phyloP scores from a whole-genome alignment of 345 rosid species.

The Salix exigua region DNA sequence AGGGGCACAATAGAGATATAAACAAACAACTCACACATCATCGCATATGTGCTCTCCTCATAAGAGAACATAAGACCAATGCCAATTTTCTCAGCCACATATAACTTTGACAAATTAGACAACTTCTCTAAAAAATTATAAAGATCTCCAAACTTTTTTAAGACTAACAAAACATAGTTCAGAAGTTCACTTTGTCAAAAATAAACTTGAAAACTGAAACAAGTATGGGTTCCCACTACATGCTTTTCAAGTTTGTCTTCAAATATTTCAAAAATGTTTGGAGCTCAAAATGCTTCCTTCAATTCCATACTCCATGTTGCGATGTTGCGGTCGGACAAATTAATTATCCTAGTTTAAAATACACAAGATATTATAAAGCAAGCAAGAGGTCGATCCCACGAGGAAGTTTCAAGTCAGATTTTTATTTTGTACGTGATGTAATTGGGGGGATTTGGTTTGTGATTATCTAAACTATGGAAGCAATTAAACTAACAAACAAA shows the following conservation, averaged over 20 bases:
- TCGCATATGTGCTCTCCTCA: conserved; percentile 45
- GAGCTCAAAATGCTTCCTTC: conserved; percentile 55
- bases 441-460: too few species aligned
- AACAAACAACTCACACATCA: conserved; percentile 39
- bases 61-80: conserved; percentile 67
- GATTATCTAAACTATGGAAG: too few species aligned
- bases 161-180: conserved; percentile 57
- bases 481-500: too few species aligned
- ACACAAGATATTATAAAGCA: too few species aligned
- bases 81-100: conserved; percentile 59
- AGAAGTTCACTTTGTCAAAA: conserved; percentile 51
- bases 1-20: not conserved
- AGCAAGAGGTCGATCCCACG: too few species aligned
- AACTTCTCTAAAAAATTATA: conserved; percentile 45
- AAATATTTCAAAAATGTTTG: conserved; percentile 59
- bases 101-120: conserved; percentile 39
- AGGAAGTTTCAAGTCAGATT: too few species aligned
- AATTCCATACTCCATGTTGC: conserved; percentile 53
- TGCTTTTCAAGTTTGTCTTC: conserved; percentile 36
- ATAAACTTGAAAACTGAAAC: conserved; percentile 48
- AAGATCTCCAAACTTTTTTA: conserved; percentile 40
- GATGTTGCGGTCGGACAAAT: too few species aligned
- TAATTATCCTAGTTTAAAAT: too few species aligned
- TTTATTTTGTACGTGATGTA: too few species aligned
- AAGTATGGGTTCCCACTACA: conserved; percentile 44